Evolutionary conservation across 768 basidiomycete species (phyloP).

Genomic region (Leccinum imitatum): DNA sequence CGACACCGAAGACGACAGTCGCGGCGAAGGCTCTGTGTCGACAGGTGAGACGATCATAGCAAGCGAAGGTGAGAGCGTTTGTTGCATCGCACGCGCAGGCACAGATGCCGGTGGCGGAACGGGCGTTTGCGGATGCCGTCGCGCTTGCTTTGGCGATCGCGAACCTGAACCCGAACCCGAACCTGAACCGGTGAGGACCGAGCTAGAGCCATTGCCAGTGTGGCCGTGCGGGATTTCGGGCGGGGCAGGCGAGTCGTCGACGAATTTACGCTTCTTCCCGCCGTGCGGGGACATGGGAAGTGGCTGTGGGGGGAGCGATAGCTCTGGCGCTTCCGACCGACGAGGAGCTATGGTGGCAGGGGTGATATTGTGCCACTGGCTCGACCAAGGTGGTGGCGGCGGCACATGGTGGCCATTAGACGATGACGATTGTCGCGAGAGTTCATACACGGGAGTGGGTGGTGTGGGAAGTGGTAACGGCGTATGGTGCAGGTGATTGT

Average conservation of each 20-base stretch:
- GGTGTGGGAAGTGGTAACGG: conserved; percentile 34
- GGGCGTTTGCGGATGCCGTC: conserved; percentile 35
- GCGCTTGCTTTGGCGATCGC: conserved; percentile 35
- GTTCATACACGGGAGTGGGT: conserved; percentile 36
- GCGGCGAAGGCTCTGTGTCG: conserved; percentile 34
- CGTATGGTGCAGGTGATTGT: conserved; percentile 29
- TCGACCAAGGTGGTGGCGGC: conserved; percentile 36
- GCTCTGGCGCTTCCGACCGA: conserved; percentile 29
- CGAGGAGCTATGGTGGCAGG: conserved; percentile 14
- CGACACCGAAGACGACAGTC: conserved; percentile 29
- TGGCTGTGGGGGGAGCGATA: conserved; percentile 3
- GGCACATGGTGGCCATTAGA: conserved; percentile 36
- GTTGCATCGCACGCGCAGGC: conserved; percentile 34
- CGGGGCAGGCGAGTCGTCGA: conserved; percentile 33
- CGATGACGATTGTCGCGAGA: conserved; percentile 27
- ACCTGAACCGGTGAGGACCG: neutral
- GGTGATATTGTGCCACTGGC: conserved; percentile 28
- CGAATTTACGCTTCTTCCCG: conserved; percentile 37
- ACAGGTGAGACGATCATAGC: conserved; percentile 37
- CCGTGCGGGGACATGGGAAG: conserved; percentile 30
- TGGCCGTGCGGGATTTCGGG: conserved; percentile 15
- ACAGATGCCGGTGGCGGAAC: conserved; percentile 26
- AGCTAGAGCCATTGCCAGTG: conserved; percentile 12
- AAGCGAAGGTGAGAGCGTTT: conserved; percentile 34
- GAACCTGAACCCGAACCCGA: conserved; percentile 28